Conservation (phyloP, 2,329 filamentous ascomycete genomes). For the Pestalotiopsis sp. region DNA sequence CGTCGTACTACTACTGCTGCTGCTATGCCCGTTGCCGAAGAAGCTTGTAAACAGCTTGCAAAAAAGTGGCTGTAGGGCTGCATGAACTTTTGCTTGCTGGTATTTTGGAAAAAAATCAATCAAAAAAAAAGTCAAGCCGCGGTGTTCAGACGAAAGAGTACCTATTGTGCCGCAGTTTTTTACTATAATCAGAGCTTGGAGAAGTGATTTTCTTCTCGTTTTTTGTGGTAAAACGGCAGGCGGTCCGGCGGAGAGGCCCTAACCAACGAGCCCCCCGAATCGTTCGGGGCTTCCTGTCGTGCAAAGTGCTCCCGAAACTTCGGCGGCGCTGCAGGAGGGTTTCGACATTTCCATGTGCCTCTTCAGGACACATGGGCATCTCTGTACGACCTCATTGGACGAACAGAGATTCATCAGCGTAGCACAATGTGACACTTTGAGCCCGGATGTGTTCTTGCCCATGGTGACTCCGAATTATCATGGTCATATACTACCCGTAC, state of each 20-base stretch:
- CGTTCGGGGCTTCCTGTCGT: too few species aligned
- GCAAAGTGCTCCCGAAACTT: too few species aligned
- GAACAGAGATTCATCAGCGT: background rate
- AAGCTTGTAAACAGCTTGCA: background rate
- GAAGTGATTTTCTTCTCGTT: too few species aligned
- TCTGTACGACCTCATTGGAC: background rate
- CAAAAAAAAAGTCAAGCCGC: background rate
- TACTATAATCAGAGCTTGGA: too few species aligned
- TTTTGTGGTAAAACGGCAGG: too few species aligned
- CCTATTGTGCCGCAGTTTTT: too few species aligned
- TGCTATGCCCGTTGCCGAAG: background rate
- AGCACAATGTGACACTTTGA: background rate
- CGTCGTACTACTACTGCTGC: background rate
- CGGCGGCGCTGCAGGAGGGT: background rate
- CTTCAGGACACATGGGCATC: background rate
- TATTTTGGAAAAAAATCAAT: background rate
- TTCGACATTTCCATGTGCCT: background rate
- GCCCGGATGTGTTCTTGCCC: background rate
- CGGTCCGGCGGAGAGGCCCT: too few species aligned
- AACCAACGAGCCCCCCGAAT: too few species aligned
- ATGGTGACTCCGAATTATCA: background rate
- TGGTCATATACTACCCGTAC: background rate
- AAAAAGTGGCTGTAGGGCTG: background rate
- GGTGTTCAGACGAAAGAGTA: background rate
- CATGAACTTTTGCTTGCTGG: background rate